These are phyloP conservation scores for Capronia americana DNA, from an alignment of 2,329 filamentous ascomycete species.

Conservation along the genomic window DNA sequence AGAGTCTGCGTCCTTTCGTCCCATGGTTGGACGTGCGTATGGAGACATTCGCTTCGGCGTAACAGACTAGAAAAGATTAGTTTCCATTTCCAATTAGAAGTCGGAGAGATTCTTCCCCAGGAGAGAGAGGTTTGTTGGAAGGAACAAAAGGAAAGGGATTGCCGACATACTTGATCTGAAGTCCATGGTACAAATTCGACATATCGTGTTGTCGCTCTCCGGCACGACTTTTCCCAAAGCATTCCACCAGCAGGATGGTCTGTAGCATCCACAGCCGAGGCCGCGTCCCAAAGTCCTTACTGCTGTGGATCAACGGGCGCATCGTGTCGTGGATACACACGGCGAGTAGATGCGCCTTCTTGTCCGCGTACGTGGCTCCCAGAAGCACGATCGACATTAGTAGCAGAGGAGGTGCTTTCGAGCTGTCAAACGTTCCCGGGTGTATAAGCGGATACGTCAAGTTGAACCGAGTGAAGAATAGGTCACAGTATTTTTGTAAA, in stretches of 20 bases:
- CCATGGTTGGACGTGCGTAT: background rate
- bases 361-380: constrained; percentile 66
- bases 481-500: background rate
- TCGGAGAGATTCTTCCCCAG: background rate
- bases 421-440: background rate
- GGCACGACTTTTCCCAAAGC: background rate
- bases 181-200: background rate
- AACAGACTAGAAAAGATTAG: background rate
- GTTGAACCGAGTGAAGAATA: background rate
- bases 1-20: background rate
- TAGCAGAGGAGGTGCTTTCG: constrained; percentile 53
- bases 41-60: constrained; percentile 4
- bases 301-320: constrained; percentile 64
- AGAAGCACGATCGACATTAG: constrained; percentile 63
- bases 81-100: background rate
- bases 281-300: constrained; percentile 62
- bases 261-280: constrained; percentile 53
- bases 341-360: constrained; percentile 65
- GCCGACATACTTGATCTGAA: background rate
- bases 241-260: constrained; percentile 4
- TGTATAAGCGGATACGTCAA: background rate
- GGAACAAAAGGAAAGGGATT: background rate
- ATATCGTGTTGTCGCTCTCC: background rate
- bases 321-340: constrained; percentile 68
- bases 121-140: background rate